Percentiles rank a stretch among this genome's conserved stretches.
These are phyloP conservation scores for Xylariaceae sp. DNA, from an alignment of 2,329 filamentous ascomycete species.

Conservation along the genomic window DNA sequence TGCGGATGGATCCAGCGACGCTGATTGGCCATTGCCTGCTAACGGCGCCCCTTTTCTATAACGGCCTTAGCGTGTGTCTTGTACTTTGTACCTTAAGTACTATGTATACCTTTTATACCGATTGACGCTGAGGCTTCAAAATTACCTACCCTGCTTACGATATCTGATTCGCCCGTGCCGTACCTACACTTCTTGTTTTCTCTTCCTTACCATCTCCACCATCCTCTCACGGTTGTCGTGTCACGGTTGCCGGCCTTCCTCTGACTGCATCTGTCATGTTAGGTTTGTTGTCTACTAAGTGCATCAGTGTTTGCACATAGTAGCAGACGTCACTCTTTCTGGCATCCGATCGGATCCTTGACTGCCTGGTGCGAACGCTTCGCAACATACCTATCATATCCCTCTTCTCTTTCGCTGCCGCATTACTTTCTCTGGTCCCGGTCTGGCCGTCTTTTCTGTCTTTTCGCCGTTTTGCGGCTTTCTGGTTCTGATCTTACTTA, in stretches of 20 bases:
- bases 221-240: neutral
- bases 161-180: neutral
- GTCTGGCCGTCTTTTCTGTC: neutral
- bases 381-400: constrained; percentile 5
- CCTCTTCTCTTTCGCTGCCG: constrained; percentile 10
- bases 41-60: neutral
- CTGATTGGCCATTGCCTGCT: neutral
- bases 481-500: neutral
- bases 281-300: constrained; percentile 1
- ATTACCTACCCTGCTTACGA: too few species aligned
- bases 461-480: neutral
- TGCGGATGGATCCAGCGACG: neutral
- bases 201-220: neutral
- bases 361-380: neutral
- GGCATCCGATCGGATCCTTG: constrained; percentile 6
- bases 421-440: constrained; percentile 6
- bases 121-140: too few species aligned
- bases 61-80: neutral
- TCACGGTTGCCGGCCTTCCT: constrained; percentile 1
- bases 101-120: too few species aligned
- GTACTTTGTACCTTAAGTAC: too few species aligned
- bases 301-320: constrained; percentile 5
- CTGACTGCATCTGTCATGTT: neutral
- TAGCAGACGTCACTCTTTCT: constrained; percentile 9
- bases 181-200: neutral